Evolutionary conservation across 495 filamentous ascomycete genomes (phyloP).

Genomic region (Podospora pseudoanserina): DNA sequence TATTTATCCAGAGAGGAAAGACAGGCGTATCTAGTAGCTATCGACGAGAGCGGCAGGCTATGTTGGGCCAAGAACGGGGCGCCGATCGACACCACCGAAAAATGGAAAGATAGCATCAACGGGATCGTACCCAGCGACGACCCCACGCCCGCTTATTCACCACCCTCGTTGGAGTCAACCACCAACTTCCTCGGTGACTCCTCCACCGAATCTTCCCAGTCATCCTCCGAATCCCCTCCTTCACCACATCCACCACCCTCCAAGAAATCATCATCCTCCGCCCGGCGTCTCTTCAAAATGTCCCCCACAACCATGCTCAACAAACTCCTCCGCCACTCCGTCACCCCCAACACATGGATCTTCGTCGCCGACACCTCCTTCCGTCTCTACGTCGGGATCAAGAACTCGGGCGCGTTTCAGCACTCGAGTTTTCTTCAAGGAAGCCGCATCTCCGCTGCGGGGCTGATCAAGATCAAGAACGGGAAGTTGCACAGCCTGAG

Average conservation of each 20-base stretch:
- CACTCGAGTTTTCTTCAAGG: slow-evolving; percentile 81
- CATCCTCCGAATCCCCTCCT: slow-evolving; percentile 4
- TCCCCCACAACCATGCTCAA: slow-evolving; percentile 66
- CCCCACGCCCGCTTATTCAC: slow-evolving; percentile 48
- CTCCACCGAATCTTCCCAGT: slow-evolving; percentile 19
- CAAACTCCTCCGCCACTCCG: slow-evolving; percentile 64
- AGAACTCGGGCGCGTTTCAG: slow-evolving; percentile 83
- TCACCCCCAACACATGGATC: slow-evolving; percentile 82
- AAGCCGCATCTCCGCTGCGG: slow-evolving; percentile 73
- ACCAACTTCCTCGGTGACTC: slow-evolving; percentile 23
- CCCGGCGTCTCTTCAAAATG: slow-evolving; percentile 56
- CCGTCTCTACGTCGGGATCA: slow-evolving; percentile 86
- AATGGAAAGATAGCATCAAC: slow-evolving; percentile 72
- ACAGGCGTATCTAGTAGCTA: slow-evolving; percentile 65
- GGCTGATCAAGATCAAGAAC: slow-evolving; percentile 77
- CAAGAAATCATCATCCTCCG: slow-evolving; percentile 39
- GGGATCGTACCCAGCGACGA: slow-evolving; percentile 71
- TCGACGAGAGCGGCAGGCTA: slow-evolving; percentile 63
- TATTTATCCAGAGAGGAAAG: slow-evolving; percentile 73
- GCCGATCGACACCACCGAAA: slow-evolving; percentile 65
- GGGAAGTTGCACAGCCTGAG: slow-evolving; percentile 60
- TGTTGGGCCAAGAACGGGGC: slow-evolving; percentile 78
- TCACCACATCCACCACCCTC: slow-evolving; percentile 28
- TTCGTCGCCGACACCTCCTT: slow-evolving; percentile 86
- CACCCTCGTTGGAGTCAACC: slow-evolving; percentile 14